These are phyloP conservation scores for Claviceps arundinis DNA, from an alignment of 2,329 filamentous ascomycete species.

Conservation along the genomic window DNA sequence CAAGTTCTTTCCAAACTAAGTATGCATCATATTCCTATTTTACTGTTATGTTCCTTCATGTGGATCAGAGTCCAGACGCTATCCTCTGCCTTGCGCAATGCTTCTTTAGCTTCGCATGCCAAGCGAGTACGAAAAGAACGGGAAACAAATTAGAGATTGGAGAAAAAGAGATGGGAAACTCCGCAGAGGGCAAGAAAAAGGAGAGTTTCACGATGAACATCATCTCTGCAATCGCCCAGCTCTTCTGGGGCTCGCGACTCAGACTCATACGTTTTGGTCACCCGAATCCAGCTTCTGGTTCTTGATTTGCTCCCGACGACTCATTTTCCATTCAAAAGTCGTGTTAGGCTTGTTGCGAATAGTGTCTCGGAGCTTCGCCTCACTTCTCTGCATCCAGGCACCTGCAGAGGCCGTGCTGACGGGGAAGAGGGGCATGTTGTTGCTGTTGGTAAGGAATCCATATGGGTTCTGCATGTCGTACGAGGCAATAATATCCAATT, in stretches of 20 bases:
- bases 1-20: no score
- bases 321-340: slow-evolving; percentile 20
- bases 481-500: slow-evolving; percentile 61
- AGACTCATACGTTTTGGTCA: not conserved
- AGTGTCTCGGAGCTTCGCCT: slow-evolving; percentile 23
- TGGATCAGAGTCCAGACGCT: no score
- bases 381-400: slow-evolving; percentile 27
- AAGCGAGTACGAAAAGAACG: no score
- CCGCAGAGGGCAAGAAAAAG: not conserved
- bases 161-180: no score
- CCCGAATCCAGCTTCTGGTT: not conserved
- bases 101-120: no score
- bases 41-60: no score
- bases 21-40: no score
- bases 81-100: no score
- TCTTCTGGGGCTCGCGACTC: not conserved
- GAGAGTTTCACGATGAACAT: not conserved
- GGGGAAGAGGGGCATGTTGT: slow-evolving; percentile 44
- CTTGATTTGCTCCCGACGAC: not conserved
- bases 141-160: no score
- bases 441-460: slow-evolving; percentile 18
- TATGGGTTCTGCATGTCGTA: slow-evolving; percentile 22
- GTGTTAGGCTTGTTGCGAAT: slow-evolving; percentile 27
- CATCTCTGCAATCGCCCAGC: not conserved
- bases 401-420: slow-evolving; percentile 27